These are phyloP conservation scores for Fusarium veterinarium DNA, from an alignment of 2,329 filamentous ascomycete species.

Conservation along the genomic window DNA sequence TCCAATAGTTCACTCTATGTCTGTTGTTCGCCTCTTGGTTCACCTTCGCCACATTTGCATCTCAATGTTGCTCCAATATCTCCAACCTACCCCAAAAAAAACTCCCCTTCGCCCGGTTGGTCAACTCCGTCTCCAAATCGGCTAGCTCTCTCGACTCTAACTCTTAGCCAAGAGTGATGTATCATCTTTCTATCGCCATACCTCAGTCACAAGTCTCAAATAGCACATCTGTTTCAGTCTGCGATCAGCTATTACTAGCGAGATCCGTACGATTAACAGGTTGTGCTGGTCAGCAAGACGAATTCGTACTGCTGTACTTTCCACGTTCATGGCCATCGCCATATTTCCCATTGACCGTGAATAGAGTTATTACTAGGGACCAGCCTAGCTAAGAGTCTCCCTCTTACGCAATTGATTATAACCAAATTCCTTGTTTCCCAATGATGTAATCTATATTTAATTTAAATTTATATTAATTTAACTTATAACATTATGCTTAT, in stretches of 20 bases:
- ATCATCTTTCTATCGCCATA: accelerated
- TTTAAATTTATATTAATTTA: too few relatives aligned
- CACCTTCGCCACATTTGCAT: neutral
- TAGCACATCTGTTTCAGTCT: neutral
- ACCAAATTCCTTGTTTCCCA: too few relatives aligned
- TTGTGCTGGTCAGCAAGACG: neutral
- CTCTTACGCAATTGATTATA: too few relatives aligned
- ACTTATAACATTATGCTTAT: too few relatives aligned
- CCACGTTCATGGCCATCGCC: neutral
- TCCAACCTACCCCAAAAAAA: neutral
- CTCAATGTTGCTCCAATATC: neutral
- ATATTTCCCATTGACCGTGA: accelerated
- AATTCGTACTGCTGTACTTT: neutral
- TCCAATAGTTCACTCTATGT: too few relatives aligned
- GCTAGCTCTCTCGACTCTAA: neutral
- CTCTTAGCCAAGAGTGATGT: too few relatives aligned
- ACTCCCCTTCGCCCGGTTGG: neutral
- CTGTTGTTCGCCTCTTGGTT: neutral
- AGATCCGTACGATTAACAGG: neutral
- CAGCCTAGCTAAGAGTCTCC: too few relatives aligned
- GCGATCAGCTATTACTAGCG: too few relatives aligned
- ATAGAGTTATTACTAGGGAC: too few relatives aligned
- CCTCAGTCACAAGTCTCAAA: accelerated
- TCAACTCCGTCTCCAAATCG: neutral
- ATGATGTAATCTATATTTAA: too few relatives aligned